Evolutionary conservation across 371 early-diverging fungal genomes (phyloP).

Genomic region (Massospora cicadina): DNA sequence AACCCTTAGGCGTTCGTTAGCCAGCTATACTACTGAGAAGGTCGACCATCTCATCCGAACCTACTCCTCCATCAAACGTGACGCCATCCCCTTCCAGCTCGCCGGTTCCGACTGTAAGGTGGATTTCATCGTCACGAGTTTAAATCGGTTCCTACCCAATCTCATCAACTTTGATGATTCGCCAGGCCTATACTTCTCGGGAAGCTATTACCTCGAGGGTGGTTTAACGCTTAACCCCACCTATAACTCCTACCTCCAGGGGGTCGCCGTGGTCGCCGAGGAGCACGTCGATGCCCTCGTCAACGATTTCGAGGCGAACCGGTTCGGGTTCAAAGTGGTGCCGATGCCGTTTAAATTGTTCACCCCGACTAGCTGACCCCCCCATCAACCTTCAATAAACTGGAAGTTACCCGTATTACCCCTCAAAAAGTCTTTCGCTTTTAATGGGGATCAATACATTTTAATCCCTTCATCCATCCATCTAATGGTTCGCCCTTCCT

Average conservation of each 20-base stretch:
- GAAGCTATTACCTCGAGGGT: background rate
- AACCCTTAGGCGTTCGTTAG: background rate
- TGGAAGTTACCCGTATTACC: too few relatives aligned
- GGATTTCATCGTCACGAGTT: background rate
- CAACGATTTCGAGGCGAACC: background rate
- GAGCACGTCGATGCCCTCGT: background rate
- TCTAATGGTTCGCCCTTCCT: too few relatives aligned
- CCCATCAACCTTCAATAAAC: too few relatives aligned
- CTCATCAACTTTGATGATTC: background rate
- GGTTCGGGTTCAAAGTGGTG: background rate
- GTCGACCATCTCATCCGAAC: background rate
- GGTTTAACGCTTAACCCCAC: background rate
- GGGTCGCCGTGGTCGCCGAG: background rate
- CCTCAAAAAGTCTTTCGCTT: too few relatives aligned
- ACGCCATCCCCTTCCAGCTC: background rate
- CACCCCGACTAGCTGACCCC: too few relatives aligned
- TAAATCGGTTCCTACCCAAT: background rate
- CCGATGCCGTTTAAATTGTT: background rate
- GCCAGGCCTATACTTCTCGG: background rate
- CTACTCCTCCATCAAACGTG: background rate
- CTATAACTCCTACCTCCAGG: background rate
- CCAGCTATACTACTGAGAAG: background rate
- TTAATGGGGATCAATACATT: too few relatives aligned
- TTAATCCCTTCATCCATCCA: too few relatives aligned
- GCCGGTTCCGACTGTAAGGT: background rate